A percentile compares a stretch with the other conserved stretches of the same genome.
Evolutionary conservation across 495 filamentous ascomycete genomes (phyloP).

Genomic region (Aspergillus incahuasiensis): DNA sequence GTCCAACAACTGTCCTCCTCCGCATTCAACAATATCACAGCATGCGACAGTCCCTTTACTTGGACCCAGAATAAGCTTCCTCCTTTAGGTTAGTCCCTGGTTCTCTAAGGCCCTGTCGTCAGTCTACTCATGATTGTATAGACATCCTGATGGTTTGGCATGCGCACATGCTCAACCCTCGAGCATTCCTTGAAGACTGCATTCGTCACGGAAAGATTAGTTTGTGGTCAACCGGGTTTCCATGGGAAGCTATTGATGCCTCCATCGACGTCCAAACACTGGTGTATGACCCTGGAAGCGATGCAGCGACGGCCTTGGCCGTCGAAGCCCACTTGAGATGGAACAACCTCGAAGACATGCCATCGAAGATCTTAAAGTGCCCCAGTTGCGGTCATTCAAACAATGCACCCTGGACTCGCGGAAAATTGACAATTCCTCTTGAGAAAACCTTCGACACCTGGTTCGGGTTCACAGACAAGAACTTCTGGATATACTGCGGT

Average conservation of each 20-base stretch:
- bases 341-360: slow-evolving; percentile 52
- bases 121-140: slow-evolving; percentile 19
- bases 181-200: slow-evolving; percentile 73
- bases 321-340: slow-evolving; percentile 50
- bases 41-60: neutral
- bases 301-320: slow-evolving; percentile 46
- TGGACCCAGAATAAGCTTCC: slow-evolving; percentile 24
- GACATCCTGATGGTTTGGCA: slow-evolving; percentile 93
- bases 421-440: slow-evolving; percentile 25
- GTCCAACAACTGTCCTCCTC: slow-evolving; percentile 1
- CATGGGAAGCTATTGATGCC: slow-evolving; percentile 60
- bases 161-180: slow-evolving; percentile 77
- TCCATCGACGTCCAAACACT: slow-evolving; percentile 63
- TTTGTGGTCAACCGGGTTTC: slow-evolving; percentile 64
- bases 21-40: slow-evolving; percentile 17
- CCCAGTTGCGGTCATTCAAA: slow-evolving; percentile 46
- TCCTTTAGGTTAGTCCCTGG: slow-evolving; percentile 26
- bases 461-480: slow-evolving; percentile 61
- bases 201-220: slow-evolving; percentile 54
- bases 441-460: slow-evolving; percentile 22
- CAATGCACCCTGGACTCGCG: slow-evolving; percentile 58
- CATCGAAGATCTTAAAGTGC: slow-evolving; percentile 50
- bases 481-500: slow-evolving; percentile 41
- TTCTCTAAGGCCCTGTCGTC: neutral
- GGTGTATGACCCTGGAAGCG: slow-evolving; percentile 51